Evolutionary conservation across 2,329 filamentous ascomycete species (phyloP).

Genomic region (Phyllosticta citriasiana): DNA sequence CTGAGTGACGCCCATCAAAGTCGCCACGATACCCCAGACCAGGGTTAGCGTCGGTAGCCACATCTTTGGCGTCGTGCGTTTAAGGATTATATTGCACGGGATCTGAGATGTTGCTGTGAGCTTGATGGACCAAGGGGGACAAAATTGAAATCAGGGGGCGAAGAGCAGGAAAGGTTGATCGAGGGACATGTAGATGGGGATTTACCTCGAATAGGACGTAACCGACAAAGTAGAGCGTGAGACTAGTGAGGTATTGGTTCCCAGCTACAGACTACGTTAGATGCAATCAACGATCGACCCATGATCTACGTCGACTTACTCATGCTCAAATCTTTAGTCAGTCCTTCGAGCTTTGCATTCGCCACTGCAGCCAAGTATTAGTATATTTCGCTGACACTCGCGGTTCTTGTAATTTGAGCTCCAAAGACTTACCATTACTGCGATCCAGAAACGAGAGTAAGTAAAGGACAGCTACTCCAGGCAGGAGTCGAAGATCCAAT

Average conservation of each 20-base stretch:
- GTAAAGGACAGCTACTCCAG: conserved; percentile 34
- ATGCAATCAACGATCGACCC: conserved; percentile 18
- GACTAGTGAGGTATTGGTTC: conserved; percentile 51
- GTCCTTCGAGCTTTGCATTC: conserved; percentile 38
- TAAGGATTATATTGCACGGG: conserved; percentile 53
- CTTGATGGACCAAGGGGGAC: neutral
- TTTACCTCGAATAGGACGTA: conserved; percentile 37
- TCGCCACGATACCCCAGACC: conserved; percentile 40
- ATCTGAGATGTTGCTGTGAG: conserved; percentile 26
- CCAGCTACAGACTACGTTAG: conserved; percentile 18
- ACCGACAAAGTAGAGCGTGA: conserved; percentile 55
- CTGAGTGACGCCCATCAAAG: conserved; percentile 40
- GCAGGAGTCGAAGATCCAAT: conserved; percentile 35
- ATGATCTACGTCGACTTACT: conserved; percentile 12
- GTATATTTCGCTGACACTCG: neutral
- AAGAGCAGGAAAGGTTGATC: neutral
- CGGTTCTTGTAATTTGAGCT: neutral
- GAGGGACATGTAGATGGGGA: neutral
- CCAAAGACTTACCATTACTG: conserved; percentile 21
- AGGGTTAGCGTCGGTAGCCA: conserved; percentile 40
- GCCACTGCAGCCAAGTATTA: conserved; percentile 15
- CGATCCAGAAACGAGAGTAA: conserved; percentile 29
- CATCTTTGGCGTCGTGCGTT: conserved; percentile 45
- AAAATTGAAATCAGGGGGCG: neutral
- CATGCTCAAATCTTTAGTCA: conserved; percentile 23